Percentiles rank a stretch among this genome's conserved stretches.
Evolutionary conservation across 2,329 filamentous ascomycete species (phyloP).

Genomic region (Sordariomycetes sp.): DNA sequence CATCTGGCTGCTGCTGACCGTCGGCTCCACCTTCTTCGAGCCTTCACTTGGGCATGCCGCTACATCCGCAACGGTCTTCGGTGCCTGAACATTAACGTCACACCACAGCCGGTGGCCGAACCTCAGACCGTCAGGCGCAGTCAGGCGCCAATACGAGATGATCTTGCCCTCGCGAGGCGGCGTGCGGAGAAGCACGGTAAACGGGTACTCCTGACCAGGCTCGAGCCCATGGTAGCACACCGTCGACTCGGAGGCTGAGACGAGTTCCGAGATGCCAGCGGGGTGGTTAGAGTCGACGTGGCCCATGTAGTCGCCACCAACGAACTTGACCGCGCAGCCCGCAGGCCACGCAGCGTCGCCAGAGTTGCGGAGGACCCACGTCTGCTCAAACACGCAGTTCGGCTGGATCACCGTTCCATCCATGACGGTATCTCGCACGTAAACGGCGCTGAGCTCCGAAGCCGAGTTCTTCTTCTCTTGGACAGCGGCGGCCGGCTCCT

Average conservation of each 20-base stretch:
- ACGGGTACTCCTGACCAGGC: constrained; percentile 65
- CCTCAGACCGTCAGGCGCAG: constrained; percentile 64
- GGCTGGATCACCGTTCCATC: constrained; percentile 67
- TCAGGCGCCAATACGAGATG: constrained; percentile 95
- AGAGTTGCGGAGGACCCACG: constrained; percentile 83
- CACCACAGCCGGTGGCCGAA: constrained; percentile 96
- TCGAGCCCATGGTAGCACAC: constrained; percentile 57
- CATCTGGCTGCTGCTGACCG: constrained; percentile 54
- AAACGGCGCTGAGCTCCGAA: constrained; percentile 42
- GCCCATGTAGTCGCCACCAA: constrained; percentile 95
- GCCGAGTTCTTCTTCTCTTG: constrained; percentile 1
- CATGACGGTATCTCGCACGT: constrained; percentile 64
- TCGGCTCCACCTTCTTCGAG: constrained; percentile 16
- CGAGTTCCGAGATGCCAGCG: constrained; percentile 66
- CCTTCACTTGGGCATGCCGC: not conserved
- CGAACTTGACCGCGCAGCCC: constrained; percentile 82
- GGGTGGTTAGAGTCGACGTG: constrained; percentile 73
- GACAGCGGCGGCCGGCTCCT: constrained; percentile 7
- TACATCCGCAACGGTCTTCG: not conserved
- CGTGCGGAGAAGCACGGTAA: constrained; percentile 77
- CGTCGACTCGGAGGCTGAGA: constrained; percentile 73
- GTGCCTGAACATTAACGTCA: constrained; percentile 60
- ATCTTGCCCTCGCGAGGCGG: constrained; percentile 65
- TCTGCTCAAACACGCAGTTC: constrained; percentile 72
- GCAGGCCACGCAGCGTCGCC: constrained; percentile 73